A percentile compares a stretch with the other conserved stretches of the same genome.
Conservation (phyloP, 768 basidiomycete species). For the Austroboletus festivus region DNA sequence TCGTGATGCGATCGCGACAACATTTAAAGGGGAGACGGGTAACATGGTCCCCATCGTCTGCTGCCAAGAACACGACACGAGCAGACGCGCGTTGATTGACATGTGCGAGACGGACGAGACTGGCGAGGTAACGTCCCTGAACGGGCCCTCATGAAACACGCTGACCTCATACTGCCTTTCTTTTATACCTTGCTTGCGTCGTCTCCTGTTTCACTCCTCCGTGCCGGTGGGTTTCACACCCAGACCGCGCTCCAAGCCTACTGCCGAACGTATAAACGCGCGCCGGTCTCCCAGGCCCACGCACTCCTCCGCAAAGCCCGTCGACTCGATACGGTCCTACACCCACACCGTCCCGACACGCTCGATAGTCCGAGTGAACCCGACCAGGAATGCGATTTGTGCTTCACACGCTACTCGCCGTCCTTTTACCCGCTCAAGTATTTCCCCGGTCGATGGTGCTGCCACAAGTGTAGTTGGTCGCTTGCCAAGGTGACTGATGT, state of each 20-base stretch:
- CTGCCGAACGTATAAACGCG: conserved; percentile 81
- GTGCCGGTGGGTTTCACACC: background rate
- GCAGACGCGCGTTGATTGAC: conserved; percentile 68
- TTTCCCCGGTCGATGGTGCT: conserved; percentile 31
- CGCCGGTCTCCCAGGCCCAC: conserved; percentile 67
- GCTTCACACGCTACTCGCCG: conserved; percentile 70
- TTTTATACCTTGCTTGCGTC: background rate
- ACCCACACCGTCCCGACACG: conserved; percentile 41
- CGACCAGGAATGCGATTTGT: conserved; percentile 51
- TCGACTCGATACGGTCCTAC: conserved; percentile 70
- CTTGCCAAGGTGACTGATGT: conserved; percentile 1
- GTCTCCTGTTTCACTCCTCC: background rate
- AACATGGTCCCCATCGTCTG: conserved; percentile 74
- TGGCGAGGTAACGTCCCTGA: conserved; percentile 58
- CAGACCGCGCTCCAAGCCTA: conserved; percentile 92
- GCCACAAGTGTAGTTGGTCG: conserved; percentile 45
- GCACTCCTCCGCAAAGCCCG: conserved; percentile 86
- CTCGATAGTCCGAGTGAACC: conserved; percentile 13
- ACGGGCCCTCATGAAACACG: background rate
- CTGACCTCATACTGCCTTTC: conserved; percentile 8
- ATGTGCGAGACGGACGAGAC: conserved; percentile 83
- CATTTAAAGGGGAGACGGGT: conserved; percentile 76
- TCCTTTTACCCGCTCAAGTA: conserved; percentile 56
- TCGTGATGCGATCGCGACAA: conserved; percentile 61
- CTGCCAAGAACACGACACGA: conserved; percentile 73